Evolutionary conservation across 176 grass and related monocot genomes (phyloP).

Genomic region (Zoysia pacifica): DNA sequence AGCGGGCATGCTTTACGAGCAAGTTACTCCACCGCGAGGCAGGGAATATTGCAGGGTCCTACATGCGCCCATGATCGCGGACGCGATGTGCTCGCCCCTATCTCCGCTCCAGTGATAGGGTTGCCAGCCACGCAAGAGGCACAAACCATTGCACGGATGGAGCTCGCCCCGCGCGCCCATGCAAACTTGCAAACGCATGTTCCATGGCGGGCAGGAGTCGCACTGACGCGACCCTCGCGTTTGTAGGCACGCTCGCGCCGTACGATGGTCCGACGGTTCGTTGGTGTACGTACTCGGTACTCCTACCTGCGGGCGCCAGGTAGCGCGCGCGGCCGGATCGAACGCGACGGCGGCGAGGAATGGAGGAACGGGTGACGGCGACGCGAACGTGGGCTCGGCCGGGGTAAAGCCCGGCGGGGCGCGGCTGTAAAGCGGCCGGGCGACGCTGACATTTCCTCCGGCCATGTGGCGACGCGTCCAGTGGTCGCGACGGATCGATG

Average conservation of each 20-base stretch:
- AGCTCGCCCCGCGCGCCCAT: not conserved
- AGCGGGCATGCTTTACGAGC: constrained; percentile 40
- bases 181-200: not conserved
- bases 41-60: not conserved
- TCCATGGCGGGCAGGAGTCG: not conserved
- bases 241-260: not conserved
- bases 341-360: not conserved
- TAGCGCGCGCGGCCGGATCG: not conserved
- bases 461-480: constrained; percentile 41
- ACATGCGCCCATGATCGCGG: constrained; percentile 35
- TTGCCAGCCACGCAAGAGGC: not conserved
- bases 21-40: constrained; percentile 26
- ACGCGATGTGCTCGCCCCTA: constrained; percentile 17
- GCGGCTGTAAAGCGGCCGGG: constrained; percentile 33
- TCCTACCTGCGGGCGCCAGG: not conserved
- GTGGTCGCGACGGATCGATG: constrained; percentile 21
- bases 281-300: not conserved
- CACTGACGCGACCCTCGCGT: not conserved
- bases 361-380: not conserved
- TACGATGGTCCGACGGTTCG: not conserved
- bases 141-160: not conserved
- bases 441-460: constrained; percentile 39
- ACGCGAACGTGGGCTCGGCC: constrained; percentile 2
- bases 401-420: not conserved
- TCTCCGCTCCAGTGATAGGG: constrained; percentile 21